Evolutionary conservation across 2,329 filamentous ascomycete species (phyloP).

Genomic region (Tolypocladium endophyticum): DNA sequence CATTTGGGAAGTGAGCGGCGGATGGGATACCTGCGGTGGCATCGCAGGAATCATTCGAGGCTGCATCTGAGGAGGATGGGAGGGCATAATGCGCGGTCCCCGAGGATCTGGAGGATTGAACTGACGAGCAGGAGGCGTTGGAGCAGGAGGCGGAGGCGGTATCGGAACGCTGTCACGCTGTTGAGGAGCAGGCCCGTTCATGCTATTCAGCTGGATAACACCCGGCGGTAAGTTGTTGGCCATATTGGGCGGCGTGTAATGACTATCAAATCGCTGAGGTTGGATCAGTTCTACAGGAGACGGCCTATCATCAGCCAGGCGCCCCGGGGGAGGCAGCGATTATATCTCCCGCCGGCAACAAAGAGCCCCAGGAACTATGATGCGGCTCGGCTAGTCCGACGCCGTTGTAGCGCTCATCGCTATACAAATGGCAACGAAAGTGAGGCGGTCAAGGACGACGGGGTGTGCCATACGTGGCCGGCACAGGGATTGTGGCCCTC

Average conservation of each 20-base stretch:
- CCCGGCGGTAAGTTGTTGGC: not conserved
- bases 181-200: not conserved
- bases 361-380: too few relatives aligned
- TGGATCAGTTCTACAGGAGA: not conserved
- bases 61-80: not conserved
- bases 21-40: not conserved
- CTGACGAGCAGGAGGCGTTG: not conserved
- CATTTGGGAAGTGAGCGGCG: not conserved
- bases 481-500: not conserved
- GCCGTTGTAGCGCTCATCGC: not conserved
- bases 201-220: not conserved
- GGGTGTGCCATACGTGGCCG: constrained; percentile 2
- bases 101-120: not conserved
- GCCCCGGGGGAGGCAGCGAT: not conserved
- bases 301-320: not conserved
- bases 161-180: not conserved
- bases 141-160: not conserved
- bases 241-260: not conserved
- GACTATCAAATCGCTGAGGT: not conserved
- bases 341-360: not conserved
- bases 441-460: not conserved
- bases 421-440: not conserved
- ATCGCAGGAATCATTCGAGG: not conserved
- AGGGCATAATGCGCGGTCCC: not conserved
- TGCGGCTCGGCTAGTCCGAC: not conserved